These are phyloP conservation scores for Russula griseocarnosa DNA, from an alignment of 768 basidiomycete genomes.

Conservation along the genomic window DNA sequence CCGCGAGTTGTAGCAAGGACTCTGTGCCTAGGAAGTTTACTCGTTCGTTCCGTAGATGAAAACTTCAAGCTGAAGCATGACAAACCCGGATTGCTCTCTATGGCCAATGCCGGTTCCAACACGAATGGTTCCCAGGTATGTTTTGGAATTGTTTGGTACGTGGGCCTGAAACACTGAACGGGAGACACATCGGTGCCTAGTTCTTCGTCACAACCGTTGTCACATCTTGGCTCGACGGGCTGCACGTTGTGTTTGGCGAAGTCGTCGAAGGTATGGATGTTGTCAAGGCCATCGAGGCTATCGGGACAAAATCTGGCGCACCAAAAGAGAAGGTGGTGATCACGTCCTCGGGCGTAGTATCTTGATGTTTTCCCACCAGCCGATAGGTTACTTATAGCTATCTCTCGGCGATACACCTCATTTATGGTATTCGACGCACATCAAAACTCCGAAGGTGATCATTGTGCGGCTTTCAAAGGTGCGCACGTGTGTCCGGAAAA, in stretches of 20 bases:
- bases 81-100: constrained; percentile 43
- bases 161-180: neutral
- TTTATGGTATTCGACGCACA: too few relatives aligned
- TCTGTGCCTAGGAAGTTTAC: neutral
- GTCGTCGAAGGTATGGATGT: constrained; percentile 42
- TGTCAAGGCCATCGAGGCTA: constrained; percentile 36
- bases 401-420: too few relatives aligned
- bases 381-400: too few relatives aligned
- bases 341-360: constrained; percentile 23
- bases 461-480: neutral
- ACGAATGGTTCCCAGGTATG: constrained; percentile 48
- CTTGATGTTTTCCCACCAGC: neutral
- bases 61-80: constrained; percentile 39
- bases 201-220: constrained; percentile 41
- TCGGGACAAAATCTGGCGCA: constrained; percentile 27
- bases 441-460: neutral
- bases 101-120: constrained; percentile 50
- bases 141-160: neutral
- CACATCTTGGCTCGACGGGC: constrained; percentile 41
- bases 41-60: constrained; percentile 35
- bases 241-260: constrained; percentile 46
- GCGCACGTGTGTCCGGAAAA: neutral
- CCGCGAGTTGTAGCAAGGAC: neutral
- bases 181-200: constrained; percentile 21
- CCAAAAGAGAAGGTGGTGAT: constrained; percentile 21